Evolutionary conservation across 768 basidiomycete species (phyloP).

Genomic region (Agaricus sinodeliciosus): DNA sequence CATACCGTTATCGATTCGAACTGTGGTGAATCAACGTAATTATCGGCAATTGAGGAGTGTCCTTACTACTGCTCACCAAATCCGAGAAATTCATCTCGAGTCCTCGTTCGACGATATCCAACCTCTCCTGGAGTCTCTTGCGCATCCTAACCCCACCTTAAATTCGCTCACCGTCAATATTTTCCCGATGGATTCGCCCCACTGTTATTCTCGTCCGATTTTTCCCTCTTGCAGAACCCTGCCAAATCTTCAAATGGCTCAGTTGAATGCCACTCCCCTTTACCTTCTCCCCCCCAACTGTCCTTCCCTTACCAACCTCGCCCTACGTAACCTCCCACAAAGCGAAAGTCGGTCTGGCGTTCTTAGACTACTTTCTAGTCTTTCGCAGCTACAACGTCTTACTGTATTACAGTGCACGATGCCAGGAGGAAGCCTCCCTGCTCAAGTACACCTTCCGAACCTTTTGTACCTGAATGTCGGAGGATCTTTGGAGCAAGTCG

Average conservation of each 20-base stretch:
- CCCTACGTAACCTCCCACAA: conserved; percentile 28
- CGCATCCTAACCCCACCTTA: conserved; percentile 27
- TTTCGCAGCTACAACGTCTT: conserved; percentile 26
- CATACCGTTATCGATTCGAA: conserved; percentile 25
- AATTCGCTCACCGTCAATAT: conserved; percentile 29
- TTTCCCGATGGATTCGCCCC: neutral
- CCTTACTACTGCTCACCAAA: conserved; percentile 28
- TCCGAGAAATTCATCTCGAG: conserved; percentile 27
- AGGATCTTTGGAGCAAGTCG: conserved; percentile 1
- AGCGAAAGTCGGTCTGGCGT: conserved; percentile 27
- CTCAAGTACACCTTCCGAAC: conserved; percentile 10
- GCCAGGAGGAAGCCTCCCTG: conserved; percentile 26
- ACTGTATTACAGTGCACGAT: conserved; percentile 17
- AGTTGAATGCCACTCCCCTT: conserved; percentile 29
- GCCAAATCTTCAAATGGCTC: conserved; percentile 26
- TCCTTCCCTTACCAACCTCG: conserved; percentile 27
- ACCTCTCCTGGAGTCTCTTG: conserved; percentile 26
- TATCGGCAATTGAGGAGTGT: conserved; percentile 18
- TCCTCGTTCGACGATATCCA: conserved; percentile 28
- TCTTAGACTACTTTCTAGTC: conserved; percentile 27
- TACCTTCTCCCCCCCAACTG: conserved; percentile 30
- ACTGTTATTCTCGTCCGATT: conserved; percentile 16
- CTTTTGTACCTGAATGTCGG: neutral
- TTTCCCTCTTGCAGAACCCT: conserved; percentile 23
- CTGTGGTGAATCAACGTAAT: conserved; percentile 23